Evolutionary conservation across 2,329 filamentous ascomycete genomes (phyloP), one percentile per base, ranked within the genome.

Genomic region (Cercospora citrullina): DNA sequence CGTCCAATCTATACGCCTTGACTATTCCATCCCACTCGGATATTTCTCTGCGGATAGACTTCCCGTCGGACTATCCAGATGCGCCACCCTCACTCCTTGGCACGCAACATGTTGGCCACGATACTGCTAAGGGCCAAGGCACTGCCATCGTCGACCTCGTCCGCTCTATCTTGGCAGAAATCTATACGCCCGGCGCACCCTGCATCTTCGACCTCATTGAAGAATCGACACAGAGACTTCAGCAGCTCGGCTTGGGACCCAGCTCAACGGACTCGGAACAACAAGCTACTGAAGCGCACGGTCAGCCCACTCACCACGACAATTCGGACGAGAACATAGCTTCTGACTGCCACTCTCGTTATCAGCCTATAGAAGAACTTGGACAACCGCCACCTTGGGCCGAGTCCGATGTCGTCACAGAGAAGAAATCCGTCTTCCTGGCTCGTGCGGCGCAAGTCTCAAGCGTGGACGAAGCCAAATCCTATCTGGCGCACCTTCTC

Each of bases 141-240:
- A 88, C 87, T 61, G 84, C 87, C 62, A 87, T 93, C 60, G 84
- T 94, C n/a, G 85, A 87, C 2, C 80, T 91, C 2, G 89, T 95
- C 66, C 84, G 89, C 31, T 83, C 88, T 39, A 89, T 90, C 0
- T 80, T 97, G 33, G 84, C 82, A 0, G 82, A 84, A n/a, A 85
- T 91, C 4, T 97, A 90, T 78, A 84, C 86, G 63, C 86, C 88
- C 0, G 93, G 93, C 0, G 86, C 88, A 63, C 93, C 96, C 23
- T 97, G 94, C 75, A 82, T 99, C 3, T 99, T 94, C 75, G 94
- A 97, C 77, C 86, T 96, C n/a, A 85, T 97, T 42, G 94, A 97
- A 72, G 87, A 79, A 64, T 66, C 77, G 45, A 69, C 63, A 10
- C 68, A 73, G 72, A 77, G 73, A 60, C 75, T 79, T 78, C 71